Evolutionary conservation across 345 rosid species (phyloP), one percentile per base, ranked within the genome.

Genomic region (Balakata baccata): DNA sequence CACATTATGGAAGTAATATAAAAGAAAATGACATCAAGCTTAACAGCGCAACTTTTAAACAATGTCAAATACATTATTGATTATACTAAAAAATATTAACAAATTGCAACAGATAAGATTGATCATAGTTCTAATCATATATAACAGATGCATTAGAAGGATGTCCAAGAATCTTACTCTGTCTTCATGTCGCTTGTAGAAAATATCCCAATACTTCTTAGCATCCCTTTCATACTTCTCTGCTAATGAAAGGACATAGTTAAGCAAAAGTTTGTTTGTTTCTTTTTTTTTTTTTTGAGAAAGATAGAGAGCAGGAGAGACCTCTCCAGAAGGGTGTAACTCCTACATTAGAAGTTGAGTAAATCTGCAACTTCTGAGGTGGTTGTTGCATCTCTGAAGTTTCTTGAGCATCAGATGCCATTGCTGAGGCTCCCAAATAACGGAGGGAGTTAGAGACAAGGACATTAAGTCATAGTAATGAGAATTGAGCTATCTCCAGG

Each of bases 141-240:
- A 62, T 18, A 62, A 58, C 9, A 18, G 20, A 20, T 16, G 45
- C 46, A 66, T 66, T 47, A 25, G 56, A 25, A 8, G 11, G 39
- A 56, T 11, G 54, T 7, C 37, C 46, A 54, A 39, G 63, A 69
- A 11, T 18, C 66, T 47, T 64, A 89, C 96, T 78, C 73, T 90
- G 76, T 92, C 97, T 80, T 91, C 86, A 78, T 94, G 96, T 39
- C 87, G 88, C 85, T 88, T 90, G 79, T 88, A 94, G 82, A 94
- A 94, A 58, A 82, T 76, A 74, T 92, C 98, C 98, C 98, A 90
- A 51, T 90, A 92, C 86, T 87, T 94, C 78, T 82, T 89, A 80
- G 98, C 96, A 60, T 90, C 97, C 58, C 75, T 88, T 78, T 94
- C 96, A 51, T 92, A 94, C 85, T 90, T 94, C 18, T 90, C 97